phyloP scores from a whole-genome alignment of 306 rosid genomes.

The Styphnolobium japonicum region DNA sequence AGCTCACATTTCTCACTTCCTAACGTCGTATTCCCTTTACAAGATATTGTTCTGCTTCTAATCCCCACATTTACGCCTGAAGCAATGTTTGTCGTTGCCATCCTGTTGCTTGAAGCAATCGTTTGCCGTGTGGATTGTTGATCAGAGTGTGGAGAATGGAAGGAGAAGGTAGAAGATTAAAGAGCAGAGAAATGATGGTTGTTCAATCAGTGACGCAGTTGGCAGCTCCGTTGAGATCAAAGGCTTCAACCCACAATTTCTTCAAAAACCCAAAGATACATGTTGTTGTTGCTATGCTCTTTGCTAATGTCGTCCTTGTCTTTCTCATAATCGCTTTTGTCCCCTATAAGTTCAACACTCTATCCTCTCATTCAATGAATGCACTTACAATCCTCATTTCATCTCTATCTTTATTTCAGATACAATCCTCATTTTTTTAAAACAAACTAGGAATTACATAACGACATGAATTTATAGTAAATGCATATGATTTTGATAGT shows the following conservation, averaged over 20 bases:
- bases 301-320: constrained; percentile 60
- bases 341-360: constrained; percentile 56
- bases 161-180: constrained; percentile 30
- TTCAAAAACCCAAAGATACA: constrained; percentile 39
- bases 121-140: no score
- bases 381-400: no score
- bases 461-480: no score
- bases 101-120: no score
- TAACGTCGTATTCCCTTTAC: no score
- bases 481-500: no score
- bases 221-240: constrained; percentile 28
- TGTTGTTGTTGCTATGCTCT: constrained; percentile 49
- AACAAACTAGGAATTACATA: no score
- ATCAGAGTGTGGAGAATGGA: not conserved
- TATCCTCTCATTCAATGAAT: not conserved
- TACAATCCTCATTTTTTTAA: no score
- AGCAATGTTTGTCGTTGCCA: no score
- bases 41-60: no score
- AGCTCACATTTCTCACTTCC: no score
- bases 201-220: constrained; percentile 45
- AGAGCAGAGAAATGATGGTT: constrained; percentile 48
- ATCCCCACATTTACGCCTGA: no score
- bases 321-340: constrained; percentile 67
- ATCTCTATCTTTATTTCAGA: constrained; percentile 70
- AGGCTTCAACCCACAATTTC: not conserved